Percentiles rank a stretch among this genome's conserved stretches.
phyloP scores from a whole-genome alignment of 2,329 filamentous ascomycete species.

The Corniculantispora saksenae region DNA sequence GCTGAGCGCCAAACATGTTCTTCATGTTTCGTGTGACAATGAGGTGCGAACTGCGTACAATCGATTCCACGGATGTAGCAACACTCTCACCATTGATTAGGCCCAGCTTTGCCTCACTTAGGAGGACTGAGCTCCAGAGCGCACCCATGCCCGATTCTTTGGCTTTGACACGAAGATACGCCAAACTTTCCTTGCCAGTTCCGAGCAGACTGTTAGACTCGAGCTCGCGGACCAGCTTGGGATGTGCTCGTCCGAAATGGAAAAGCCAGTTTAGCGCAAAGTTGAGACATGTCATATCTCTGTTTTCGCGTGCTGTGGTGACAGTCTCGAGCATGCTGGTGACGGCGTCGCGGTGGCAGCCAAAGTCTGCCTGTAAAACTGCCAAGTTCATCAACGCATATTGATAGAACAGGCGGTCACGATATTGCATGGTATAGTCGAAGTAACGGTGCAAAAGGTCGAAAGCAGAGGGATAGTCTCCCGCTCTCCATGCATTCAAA shows the following conservation, averaged over 20 bases:
- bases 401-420: constrained; percentile 85
- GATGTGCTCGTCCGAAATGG: constrained; percentile 86
- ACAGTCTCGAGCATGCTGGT: constrained; percentile 94
- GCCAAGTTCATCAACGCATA: constrained; percentile 93
- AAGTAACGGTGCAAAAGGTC: constrained; percentile 94
- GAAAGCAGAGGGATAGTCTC: constrained; percentile 86
- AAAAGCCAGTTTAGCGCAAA: constrained; percentile 96
- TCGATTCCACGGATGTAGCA: constrained; percentile 68
- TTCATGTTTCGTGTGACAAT: constrained; percentile 76
- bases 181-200: constrained; percentile 76
- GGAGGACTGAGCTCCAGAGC: constrained; percentile 77
- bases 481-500: constrained; percentile 87
- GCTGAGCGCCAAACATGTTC: constrained; percentile 71
- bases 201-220: constrained; percentile 74
- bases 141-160: constrained; percentile 85
- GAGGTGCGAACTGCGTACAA: constrained; percentile 80
- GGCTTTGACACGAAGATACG: constrained; percentile 82
- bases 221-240: constrained; percentile 68
- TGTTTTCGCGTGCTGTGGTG: constrained; percentile 88
- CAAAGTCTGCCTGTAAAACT: constrained; percentile 92
- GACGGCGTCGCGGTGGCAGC: constrained; percentile 86
- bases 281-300: constrained; percentile 89
- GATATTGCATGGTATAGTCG: constrained; percentile 88
- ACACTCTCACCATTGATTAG: constrained; percentile 70
- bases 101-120: constrained; percentile 82